Conservation (phyloP, 306 rosid genomes). For the Carpinus fangiana region DNA sequence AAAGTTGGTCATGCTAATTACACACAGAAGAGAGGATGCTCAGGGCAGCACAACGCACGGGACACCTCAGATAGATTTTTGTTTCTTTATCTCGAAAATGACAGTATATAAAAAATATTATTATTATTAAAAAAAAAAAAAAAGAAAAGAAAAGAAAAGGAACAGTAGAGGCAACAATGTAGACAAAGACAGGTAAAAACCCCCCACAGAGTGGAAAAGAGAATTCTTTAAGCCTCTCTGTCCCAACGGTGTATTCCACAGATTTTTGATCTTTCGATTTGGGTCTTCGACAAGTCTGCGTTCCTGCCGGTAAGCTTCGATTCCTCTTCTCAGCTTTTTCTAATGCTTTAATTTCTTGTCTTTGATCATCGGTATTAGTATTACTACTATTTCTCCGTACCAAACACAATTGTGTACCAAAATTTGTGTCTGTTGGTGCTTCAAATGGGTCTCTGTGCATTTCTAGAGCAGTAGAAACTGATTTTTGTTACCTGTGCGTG, state of each 20-base stretch:
- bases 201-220: constrained; percentile 18
- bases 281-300: constrained; percentile 22
- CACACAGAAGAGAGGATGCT: background rate
- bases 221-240: constrained; percentile 27
- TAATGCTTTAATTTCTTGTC: constrained; percentile 1
- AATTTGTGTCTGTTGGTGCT: background rate
- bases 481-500: constrained; percentile 1
- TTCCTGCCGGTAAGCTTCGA: constrained; percentile 34
- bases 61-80: too few species aligned
- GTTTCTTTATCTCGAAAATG: background rate
- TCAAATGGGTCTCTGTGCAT: background rate
- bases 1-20: background rate
- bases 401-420: background rate
- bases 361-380: background rate
- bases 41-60: background rate
- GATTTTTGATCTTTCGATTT: constrained; percentile 17
- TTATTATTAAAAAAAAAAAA: background rate
- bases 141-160: background rate
- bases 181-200: constrained; percentile 34
- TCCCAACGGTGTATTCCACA: constrained; percentile 32
- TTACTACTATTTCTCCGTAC: background rate
- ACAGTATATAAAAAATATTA: background rate
- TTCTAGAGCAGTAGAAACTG: constrained; percentile 3
- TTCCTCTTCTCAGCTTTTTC: constrained; percentile 11
- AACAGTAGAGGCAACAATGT: constrained; percentile 3